These are phyloP conservation scores for Crucihimalaya himalaica DNA, from an alignment of 345 rosid genomes.

Conservation along the genomic window DNA sequence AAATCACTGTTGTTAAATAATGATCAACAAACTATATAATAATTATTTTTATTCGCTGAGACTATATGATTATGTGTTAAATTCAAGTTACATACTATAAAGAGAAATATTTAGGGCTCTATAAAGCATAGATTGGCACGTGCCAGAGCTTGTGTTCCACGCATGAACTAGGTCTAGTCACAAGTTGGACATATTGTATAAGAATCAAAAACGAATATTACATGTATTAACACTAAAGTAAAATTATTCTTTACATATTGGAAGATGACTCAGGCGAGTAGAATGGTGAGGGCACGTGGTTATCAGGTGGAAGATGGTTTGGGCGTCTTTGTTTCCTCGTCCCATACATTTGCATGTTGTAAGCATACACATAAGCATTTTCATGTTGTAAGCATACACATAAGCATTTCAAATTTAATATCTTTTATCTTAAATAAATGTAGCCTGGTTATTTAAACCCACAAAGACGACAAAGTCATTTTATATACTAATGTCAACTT, in stretches of 20 bases:
- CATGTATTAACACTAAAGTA: background rate
- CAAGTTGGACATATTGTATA: background rate
- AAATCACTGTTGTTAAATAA: background rate
- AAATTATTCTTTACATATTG: background rate
- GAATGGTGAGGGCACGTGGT: constrained; percentile 22
- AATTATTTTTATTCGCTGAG: background rate
- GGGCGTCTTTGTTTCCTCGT: constrained; percentile 10
- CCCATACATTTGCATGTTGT: constrained; percentile 13
- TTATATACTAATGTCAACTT: constrained; percentile 26
- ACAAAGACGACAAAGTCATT: constrained; percentile 25
- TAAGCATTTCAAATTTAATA: constrained; percentile 38
- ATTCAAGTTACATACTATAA: constrained; percentile 10
- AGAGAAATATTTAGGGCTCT: constrained; percentile 10
- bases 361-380: constrained; percentile 31
- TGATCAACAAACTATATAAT: background rate
- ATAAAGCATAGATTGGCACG: constrained; percentile 25
- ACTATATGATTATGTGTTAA: background rate
- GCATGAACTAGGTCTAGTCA: constrained; percentile 26
- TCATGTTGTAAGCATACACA: constrained; percentile 31
- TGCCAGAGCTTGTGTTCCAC: constrained; percentile 8
- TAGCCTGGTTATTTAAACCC: constrained; percentile 22
- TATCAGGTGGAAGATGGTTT: constrained; percentile 23
- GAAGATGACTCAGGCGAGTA: constrained; percentile 30
- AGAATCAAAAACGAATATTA: background rate
- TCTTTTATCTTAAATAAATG: constrained; percentile 33